phyloP scores from a whole-genome alignment of 2,329 filamentous ascomycete genomes.

The Camillea tinctor region DNA sequence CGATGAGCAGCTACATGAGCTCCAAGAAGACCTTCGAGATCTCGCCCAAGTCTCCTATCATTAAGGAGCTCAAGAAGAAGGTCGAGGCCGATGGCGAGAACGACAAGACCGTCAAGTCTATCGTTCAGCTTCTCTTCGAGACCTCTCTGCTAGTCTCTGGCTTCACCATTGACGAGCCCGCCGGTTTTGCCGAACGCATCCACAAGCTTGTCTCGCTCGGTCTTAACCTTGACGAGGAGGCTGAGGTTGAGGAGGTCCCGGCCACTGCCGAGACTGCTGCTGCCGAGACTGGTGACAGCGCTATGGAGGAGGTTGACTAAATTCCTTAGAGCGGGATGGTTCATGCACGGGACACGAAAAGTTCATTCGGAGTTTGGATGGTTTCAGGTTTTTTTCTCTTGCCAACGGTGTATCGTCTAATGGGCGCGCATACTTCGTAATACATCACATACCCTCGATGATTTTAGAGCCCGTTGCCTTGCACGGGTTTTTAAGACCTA shows the following conservation, averaged over 20 bases:
- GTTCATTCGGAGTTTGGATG: slow-evolving; percentile 40
- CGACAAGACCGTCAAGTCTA: slow-evolving; percentile 98
- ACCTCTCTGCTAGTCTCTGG: slow-evolving; percentile 97
- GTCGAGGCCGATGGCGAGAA: slow-evolving; percentile 96
- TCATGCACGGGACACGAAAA: slow-evolving; percentile 38
- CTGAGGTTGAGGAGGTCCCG: slow-evolving; percentile 65
- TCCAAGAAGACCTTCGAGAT: slow-evolving; percentile 99
- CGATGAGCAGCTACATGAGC: slow-evolving; percentile 99
- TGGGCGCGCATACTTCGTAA: slow-evolving; percentile 30
- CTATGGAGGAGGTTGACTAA: slow-evolving; percentile 99
- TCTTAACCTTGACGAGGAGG: slow-evolving; percentile 94
- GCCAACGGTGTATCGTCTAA: slow-evolving; percentile 32
- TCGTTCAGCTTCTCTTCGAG: slow-evolving; percentile 97
- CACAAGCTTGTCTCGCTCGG: slow-evolving; percentile 99
- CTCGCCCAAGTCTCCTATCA: slow-evolving; percentile 95
- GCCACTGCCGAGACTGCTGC: slow-evolving; percentile 57
- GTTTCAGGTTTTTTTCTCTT: slow-evolving; percentile 36
- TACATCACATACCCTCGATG: slow-evolving; percentile 33
- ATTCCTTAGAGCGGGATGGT: slow-evolving; percentile 25
- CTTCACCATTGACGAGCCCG: slow-evolving; percentile 99
- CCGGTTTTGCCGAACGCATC: slow-evolving; percentile 96
- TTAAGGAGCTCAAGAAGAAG: slow-evolving; percentile 99
- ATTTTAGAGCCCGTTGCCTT: slow-evolving; percentile 12
- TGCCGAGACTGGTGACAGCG: slow-evolving; percentile 75
- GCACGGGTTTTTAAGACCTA: slow-evolving; percentile 13